Percentiles rank a stretch among this genome's conserved stretches.
Conservation (phyloP, 192 early-diverging fungal genomes). For the Linnemannia elongata region DNA sequence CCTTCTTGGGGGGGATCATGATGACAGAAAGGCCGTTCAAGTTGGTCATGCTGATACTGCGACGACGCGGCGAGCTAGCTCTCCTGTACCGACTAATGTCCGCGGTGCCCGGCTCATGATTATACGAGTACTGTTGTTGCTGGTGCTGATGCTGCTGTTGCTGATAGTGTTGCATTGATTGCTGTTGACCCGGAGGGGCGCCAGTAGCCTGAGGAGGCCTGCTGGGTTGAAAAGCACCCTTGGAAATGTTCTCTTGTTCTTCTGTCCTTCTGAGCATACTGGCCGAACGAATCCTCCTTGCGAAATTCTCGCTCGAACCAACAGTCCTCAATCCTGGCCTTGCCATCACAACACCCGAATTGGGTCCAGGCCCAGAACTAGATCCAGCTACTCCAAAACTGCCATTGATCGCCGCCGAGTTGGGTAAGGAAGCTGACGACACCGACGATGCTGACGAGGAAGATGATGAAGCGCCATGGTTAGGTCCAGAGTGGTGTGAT, state of each 20-base stretch:
- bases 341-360: slow-evolving; percentile 15
- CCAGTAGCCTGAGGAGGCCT: slow-evolving; percentile 21
- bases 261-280: slow-evolving; percentile 59
- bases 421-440: slow-evolving; percentile 20
- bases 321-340: slow-evolving; percentile 43
- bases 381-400: not conserved
- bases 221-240: slow-evolving; percentile 41
- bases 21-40: slow-evolving; percentile 43
- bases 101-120: slow-evolving; percentile 20
- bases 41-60: slow-evolving; percentile 57
- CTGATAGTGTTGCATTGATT: slow-evolving; percentile 8
- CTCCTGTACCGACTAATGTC: slow-evolving; percentile 45
- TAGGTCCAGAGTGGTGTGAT: slow-evolving; percentile 6
- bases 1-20: slow-evolving; percentile 54
- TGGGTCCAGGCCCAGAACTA: not conserved
- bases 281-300: slow-evolving; percentile 62
- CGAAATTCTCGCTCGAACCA: slow-evolving; percentile 55
- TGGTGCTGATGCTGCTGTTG: slow-evolving; percentile 39
- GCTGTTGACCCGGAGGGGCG: slow-evolving; percentile 14
- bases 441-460: slow-evolving; percentile 30
- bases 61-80: slow-evolving; percentile 48
- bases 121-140: slow-evolving; percentile 40
- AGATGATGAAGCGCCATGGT: slow-evolving; percentile 24
- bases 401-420: slow-evolving; percentile 13
- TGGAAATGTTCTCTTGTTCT: slow-evolving; percentile 59